Base-by-base conservation (phyloP, 2,329 filamentous ascomycete genomes). In the Colletotrichum trifolii region DNA sequence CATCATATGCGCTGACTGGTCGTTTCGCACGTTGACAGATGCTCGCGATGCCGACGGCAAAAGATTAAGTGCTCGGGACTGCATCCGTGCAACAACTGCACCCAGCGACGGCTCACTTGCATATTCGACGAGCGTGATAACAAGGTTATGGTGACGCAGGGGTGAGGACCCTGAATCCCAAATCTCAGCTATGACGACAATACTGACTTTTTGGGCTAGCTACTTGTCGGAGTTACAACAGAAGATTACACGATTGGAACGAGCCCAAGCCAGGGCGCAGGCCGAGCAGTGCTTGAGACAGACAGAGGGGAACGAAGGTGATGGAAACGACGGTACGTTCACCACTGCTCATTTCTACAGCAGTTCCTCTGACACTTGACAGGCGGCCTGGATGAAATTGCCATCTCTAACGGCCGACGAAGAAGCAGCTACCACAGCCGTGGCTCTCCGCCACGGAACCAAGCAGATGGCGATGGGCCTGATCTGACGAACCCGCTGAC, bases 21-120 rank as follows among this genome's bases (percentile, higher is more conserved):
- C 25, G 25, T 25, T 25, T 25, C 25, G 25, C 25, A 12, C 2
- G 2, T 15, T 4, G 10, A 33, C 15, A 64, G 49, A 2, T 64
- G 61, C 45, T 64, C 61, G 39, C 61, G 56, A 64, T 64, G 61
- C 54, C 61, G 61, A 34, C 60, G 61, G 38, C 61, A 64, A 13
- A 64, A 64, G 43, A 64, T 64, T 49, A 64, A 64, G 39, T 64
- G 61, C 39, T 64, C 61, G 15, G 56, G 61, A 17, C 3, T 64
- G 58, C 61, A 64, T 17, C 56, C 61, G 38, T 64, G 61, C 49
- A 64, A 64, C 39, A 64, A 60, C 4, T 64, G 61, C 38, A 64
- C 61, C 17, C 61, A 60, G 50, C 48, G 61, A 39, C 61, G 56
- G 49, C 17, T 64, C 38, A 54, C 56, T 13, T 64, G 54, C 40